Base-by-base conservation (phyloP, 2,329 filamentous ascomycete species). In the Rhexocercosporidium sp. region DNA sequence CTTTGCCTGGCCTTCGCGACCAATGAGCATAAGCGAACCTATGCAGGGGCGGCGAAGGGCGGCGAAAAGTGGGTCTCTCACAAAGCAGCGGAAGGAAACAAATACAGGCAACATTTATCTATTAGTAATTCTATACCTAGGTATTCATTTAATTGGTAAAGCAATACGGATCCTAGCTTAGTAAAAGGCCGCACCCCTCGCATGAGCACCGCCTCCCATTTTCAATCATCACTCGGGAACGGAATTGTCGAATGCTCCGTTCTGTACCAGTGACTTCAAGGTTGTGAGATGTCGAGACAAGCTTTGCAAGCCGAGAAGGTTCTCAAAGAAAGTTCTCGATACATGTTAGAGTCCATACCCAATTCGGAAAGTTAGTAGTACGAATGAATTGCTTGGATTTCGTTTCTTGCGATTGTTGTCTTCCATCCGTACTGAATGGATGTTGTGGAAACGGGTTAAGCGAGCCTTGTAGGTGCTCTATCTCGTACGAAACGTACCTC, bases 11-110 rank as follows among this genome's bases (percentile, higher is more conserved):
- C 9, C 3, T 12, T 12, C n/a, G 11, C 46, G 9, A 25, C 46
- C 46, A 49, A 49, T 25, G 5, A 44, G 41, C n/a, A 27, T 12
- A 25, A 14, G 22, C 11, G n/a, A n/a, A 20, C 47, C 25, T 18
- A 37, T 57, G 54, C 54, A 41, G 14, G 54, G 54, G 54, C 54
- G 54, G 54, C 54, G 54, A 51, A 20, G 46, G 46, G 46, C 41
- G 41, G 53, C 53, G 53, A 31, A 57, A 57, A 57, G 54, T 39
- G 54, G 54, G 22, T 57, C 54, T 20, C 31, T 37, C 5, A 11
- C 34, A 37, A 11, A 37, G 9, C 46, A 2, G 46, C 8, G 20
- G 14, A 5, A 49, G 22, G 27, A 27, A 3, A 51, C 47, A 51
- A 27, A n/a, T n/a, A n/a, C n/a, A n/a, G n/a, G n/a, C n/a, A n/a